phyloP scores from a whole-genome alignment of 208 protist genomes.

The Crithidia fasciculata region DNA sequence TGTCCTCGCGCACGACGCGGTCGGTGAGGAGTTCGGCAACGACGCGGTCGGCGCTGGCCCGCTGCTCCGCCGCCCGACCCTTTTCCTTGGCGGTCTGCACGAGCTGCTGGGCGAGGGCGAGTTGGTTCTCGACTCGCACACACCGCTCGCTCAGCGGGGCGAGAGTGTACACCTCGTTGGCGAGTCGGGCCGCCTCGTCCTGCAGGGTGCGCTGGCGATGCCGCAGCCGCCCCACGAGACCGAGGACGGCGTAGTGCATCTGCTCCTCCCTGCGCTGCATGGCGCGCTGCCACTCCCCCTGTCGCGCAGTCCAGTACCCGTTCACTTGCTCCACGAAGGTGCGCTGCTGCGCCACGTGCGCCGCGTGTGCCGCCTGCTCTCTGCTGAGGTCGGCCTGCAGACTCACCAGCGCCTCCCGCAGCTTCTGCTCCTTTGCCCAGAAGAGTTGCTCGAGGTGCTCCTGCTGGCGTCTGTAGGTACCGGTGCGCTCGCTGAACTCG shows the following conservation, averaged over 20 bases:
- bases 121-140: slow-evolving; percentile 31
- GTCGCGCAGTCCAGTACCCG: slow-evolving; percentile 16
- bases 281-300: not conserved
- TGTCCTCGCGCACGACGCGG: slow-evolving; percentile 6
- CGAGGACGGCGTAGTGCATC: slow-evolving; percentile 1
- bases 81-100: slow-evolving; percentile 21
- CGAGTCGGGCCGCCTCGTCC: slow-evolving; percentile 20
- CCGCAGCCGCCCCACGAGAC: slow-evolving; percentile 25
- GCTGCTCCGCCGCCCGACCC: not conserved
- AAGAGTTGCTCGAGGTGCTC: slow-evolving; percentile 50
- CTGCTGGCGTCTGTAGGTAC: slow-evolving; percentile 64
- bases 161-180: slow-evolving; percentile 29
- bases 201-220: slow-evolving; percentile 20
- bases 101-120: slow-evolving; percentile 11
- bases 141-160: slow-evolving; percentile 42
- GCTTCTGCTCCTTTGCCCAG: slow-evolving; percentile 31
- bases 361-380: not conserved
- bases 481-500: slow-evolving; percentile 68
- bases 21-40: slow-evolving; percentile 22
- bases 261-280: slow-evolving; percentile 21
- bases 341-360: not conserved
- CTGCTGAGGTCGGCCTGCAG: slow-evolving; percentile 23
- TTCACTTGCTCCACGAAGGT: not conserved
- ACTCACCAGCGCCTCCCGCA: slow-evolving; percentile 20
- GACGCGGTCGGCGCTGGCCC: not conserved